Base-by-base conservation (phyloP, 768 basidiomycete species). In the Mycena alexandri region DNA sequence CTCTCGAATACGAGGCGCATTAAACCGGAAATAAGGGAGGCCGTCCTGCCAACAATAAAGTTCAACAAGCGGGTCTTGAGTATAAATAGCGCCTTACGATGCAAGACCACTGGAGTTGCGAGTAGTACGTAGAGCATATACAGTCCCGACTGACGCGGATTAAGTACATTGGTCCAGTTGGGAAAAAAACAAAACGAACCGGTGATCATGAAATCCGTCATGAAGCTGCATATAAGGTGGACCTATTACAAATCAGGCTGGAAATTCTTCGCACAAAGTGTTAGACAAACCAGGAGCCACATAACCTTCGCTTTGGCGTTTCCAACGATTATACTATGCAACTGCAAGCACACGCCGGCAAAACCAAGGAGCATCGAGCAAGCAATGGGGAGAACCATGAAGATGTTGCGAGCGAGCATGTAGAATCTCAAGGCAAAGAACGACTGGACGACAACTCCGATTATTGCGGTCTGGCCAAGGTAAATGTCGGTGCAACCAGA, bases 361-460 rank as follows among this genome's bases (percentile, higher is more conserved):
- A 61, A 65, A n/a, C 68, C 63, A 6, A 62, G 63, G 13, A 65
- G 63, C 68, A 65, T 70, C 4, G 68, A 46, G n/a, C 24, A 36
- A 3, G 24, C 47, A n/a, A 65, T 69, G 1, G 60, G 60, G 8
- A 65, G 10, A 34, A 61, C 7, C 25, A 57, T 3, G 14, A 10
- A 57, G 13, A 61, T 47, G 41, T 62, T 70, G 5, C 64, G 46
- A 13, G 55, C 38, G 22, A 70, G 64, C 63, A 70, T 21, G 43
- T 65, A 70, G 34, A 65, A 65, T 21, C 68, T 46, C 24, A 62
- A 9, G 2, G 68, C 68, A 41, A 70, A 70, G 50, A 70, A 70
- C 13, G 68, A 61, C 38, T 70, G 68, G 12, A 70, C 68, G 17
- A 65, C 24, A 36, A 65, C 6, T 13, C 42, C 68, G 16, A 47